Evolutionary conservation across 1,284 basidiomycete species (phyloP).

Genomic region (Veloboletus limbatus): DNA sequence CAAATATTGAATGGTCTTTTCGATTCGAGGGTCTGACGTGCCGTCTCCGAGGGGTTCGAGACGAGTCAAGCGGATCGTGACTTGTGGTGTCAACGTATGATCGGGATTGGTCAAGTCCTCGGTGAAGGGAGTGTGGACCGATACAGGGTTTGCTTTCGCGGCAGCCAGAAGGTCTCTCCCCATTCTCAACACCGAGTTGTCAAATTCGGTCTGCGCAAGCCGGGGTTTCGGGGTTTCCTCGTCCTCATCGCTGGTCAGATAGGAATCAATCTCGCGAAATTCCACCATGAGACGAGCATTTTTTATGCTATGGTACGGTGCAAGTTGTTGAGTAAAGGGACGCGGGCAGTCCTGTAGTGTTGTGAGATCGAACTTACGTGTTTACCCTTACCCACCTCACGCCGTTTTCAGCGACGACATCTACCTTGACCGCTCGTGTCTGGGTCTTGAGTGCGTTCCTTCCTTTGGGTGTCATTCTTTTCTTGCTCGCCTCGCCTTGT

Average conservation of each 20-base stretch:
- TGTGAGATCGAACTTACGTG: slow-evolving; percentile 57
- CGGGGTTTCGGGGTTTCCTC: slow-evolving; percentile 39
- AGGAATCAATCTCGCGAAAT: slow-evolving; percentile 80
- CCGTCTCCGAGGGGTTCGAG: slow-evolving; percentile 47
- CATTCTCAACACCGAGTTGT: slow-evolving; percentile 70
- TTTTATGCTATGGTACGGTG: slow-evolving; percentile 54
- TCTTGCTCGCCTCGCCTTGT: slow-evolving; percentile 11
- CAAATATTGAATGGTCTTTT: slow-evolving; percentile 54
- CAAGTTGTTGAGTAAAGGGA: slow-evolving; percentile 1
- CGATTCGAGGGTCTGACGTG: slow-evolving; percentile 55
- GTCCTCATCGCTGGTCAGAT: slow-evolving; percentile 64
- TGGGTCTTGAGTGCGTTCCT: slow-evolving; percentile 11
- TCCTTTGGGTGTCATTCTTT: slow-evolving; percentile 1
- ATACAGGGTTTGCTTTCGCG: slow-evolving; percentile 49
- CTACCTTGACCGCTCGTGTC: slow-evolving; percentile 55
- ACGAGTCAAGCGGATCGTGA: slow-evolving; percentile 70
- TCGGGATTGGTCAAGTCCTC: slow-evolving; percentile 3
- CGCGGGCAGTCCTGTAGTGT: neutral
- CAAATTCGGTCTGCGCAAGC: slow-evolving; percentile 52
- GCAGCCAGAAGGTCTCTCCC: slow-evolving; percentile 60
- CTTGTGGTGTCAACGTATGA: slow-evolving; percentile 30
- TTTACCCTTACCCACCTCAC: slow-evolving; percentile 78
- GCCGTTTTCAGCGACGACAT: slow-evolving; percentile 74
- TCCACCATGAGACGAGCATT: slow-evolving; percentile 73
- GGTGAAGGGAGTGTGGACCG: slow-evolving; percentile 15